These are phyloP conservation scores for Suillus fuscotomentosus DNA, from an alignment of 768 basidiomycete genomes.

Conservation along the genomic window DNA sequence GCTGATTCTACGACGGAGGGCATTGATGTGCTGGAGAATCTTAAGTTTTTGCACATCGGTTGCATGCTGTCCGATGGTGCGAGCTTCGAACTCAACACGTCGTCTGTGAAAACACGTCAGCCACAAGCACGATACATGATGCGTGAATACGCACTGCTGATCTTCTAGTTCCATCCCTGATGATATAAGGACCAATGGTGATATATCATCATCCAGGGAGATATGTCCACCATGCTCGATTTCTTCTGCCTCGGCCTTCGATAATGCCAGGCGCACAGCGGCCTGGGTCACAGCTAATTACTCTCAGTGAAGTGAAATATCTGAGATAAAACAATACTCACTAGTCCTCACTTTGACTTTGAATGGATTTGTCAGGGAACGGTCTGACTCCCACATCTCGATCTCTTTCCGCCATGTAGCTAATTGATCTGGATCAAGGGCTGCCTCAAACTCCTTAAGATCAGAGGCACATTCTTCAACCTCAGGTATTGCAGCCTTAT, in stretches of 20 bases:
- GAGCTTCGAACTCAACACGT: neutral
- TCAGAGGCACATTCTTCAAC: neutral
- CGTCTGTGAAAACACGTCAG: neutral
- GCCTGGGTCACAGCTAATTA: slow-evolving; percentile 12
- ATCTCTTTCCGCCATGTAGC: slow-evolving; percentile 19
- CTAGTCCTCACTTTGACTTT: slow-evolving; percentile 10
- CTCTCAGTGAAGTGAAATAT: neutral
- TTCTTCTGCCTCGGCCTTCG: slow-evolving; percentile 19
- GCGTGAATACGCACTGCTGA: slow-evolving; percentile 26
- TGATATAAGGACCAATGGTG: slow-evolving; percentile 25
- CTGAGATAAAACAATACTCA: neutral
- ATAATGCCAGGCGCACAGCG: slow-evolving; percentile 19
- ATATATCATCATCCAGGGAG: slow-evolving; percentile 5
- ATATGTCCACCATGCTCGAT: neutral
- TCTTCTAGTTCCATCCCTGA: slow-evolving; percentile 34
- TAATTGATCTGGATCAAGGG: neutral
- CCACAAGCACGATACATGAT: neutral
- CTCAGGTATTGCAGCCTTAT: slow-evolving; percentile 1
- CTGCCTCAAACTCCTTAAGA: neutral
- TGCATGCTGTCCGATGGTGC: neutral
- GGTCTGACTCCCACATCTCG: slow-evolving; percentile 24
- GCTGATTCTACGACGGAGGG: neutral
- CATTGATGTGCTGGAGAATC: neutral
- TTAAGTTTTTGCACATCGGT: neutral
- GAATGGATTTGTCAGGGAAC: slow-evolving; percentile 19